A percentile compares a stretch with the other conserved stretches of the same genome.
Conservation (phyloP, 192 early-diverging fungal species). For the Linnemannia zychae region DNA sequence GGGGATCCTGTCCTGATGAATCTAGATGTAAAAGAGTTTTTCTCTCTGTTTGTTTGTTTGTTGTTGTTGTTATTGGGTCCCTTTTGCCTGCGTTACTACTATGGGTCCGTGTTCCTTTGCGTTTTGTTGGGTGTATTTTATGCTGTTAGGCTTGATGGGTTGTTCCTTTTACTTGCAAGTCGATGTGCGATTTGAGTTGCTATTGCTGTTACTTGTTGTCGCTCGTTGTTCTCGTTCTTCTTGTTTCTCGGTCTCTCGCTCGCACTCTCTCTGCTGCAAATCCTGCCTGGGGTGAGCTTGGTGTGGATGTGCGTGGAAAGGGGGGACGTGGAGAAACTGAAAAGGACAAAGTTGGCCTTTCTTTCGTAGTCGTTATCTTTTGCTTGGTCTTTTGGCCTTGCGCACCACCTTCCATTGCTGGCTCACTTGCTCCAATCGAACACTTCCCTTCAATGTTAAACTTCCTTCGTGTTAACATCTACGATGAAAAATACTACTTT, state of each 20-base stretch:
- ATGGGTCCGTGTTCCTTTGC: neutral
- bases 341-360: neutral
- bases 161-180: neutral
- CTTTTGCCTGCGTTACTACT: conserved; percentile 9
- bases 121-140: neutral
- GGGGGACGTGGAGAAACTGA: neutral
- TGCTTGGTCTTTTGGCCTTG: neutral
- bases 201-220: neutral
- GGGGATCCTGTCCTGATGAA: neutral
- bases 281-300: neutral
- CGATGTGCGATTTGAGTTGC: neutral
- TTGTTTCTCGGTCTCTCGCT: neutral
- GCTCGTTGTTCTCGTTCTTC: neutral
- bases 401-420: neutral
- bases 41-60: neutral
- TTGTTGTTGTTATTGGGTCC: neutral
- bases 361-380: neutral
- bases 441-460: neutral
- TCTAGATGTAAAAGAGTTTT: neutral
- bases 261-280: neutral
- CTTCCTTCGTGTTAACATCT: neutral
- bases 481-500: neutral
- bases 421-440: neutral
- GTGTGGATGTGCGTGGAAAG: neutral
- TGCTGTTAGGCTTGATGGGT: neutral